Base-by-base conservation (phyloP, 139 green algal genomes). In the Chlamydomonas sphaeroides region DNA sequence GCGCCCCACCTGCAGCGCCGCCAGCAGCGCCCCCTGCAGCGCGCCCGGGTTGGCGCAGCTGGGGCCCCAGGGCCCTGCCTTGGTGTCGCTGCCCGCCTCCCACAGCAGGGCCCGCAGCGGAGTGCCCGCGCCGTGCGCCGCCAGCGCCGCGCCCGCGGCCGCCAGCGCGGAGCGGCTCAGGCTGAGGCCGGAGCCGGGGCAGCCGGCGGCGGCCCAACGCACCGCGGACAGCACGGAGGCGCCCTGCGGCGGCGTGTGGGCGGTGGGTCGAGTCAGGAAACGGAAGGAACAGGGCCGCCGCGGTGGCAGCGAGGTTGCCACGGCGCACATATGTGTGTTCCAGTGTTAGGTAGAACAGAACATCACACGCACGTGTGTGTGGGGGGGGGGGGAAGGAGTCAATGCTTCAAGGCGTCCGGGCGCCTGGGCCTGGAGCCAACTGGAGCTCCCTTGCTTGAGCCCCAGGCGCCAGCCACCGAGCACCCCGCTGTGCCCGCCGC, bases 31-130 rank as follows among this genome's bases (percentile, higher is more conserved):
- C 20, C 65, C 74, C 39, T 84, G 61, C 23, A 92, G 69, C 4
- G 86, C 79, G 0, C 86, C 88, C 4, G 88, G 88, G 83, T 90
- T 85, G 39, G 38, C 53, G 57, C 88, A 92, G 30, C 68, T 70
- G 18, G 68, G 23, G 1, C 86, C 86, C 78, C 87, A 86, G 41
- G 63, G 45, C 42, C 70, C 70, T 32, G 70, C 11, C 51, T 66
- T 66, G 70, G 5, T 67, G 49, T 21, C 38, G 8, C 21, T 68
- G 20, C 69, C 75, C 39, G 38, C 59, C 36, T 32, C 33, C 35
- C 65, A 57, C 68, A 41, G 67, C 28, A 56, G 65, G 33, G 66
- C 70, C 21, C 70, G 49, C 35, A 78, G 51, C 49, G 85, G 57
- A 30, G 68, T 89, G 71, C 83, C 86, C 30, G 65, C 38, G 41